phyloP scores from a whole-genome alignment of 805 yeast species.

The Kazachstania kunashirensis region DNA sequence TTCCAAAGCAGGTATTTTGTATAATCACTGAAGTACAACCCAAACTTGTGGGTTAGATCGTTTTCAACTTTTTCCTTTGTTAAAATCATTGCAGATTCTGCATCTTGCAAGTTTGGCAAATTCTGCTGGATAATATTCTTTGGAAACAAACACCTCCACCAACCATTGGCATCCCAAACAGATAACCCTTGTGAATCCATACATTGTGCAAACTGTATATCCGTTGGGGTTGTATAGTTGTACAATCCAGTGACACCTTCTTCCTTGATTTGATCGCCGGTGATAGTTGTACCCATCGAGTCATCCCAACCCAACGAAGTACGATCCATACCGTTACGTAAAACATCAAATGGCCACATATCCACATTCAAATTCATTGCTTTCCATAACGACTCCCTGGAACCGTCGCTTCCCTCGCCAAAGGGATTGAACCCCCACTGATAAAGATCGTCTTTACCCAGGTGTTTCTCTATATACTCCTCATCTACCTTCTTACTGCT shows the following conservation, averaged over 20 bases:
- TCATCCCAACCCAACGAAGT: neutral
- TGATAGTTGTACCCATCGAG: neutral
- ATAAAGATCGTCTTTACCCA: neutral
- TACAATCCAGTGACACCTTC: slow-evolving; percentile 34
- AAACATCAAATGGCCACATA: neutral
- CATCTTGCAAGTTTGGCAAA: slow-evolving; percentile 15
- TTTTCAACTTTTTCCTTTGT: slow-evolving; percentile 52
- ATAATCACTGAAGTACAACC: slow-evolving; percentile 54
- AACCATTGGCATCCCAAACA: slow-evolving; percentile 76
- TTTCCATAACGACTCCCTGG: too few relatives aligned
- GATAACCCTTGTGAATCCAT: slow-evolving; percentile 54
- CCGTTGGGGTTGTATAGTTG: slow-evolving; percentile 48
- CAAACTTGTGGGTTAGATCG: slow-evolving; percentile 37
- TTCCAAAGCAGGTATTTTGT: slow-evolving; percentile 62
- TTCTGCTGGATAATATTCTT: slow-evolving; percentile 31
- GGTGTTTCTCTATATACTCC: neutral
- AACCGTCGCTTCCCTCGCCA: too few relatives aligned
- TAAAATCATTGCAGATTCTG: slow-evolving; percentile 30
- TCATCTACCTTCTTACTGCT: slow-evolving; percentile 1
- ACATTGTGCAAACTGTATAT: slow-evolving; percentile 54
- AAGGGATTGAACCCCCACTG: too few relatives aligned
- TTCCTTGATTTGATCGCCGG: slow-evolving; percentile 2
- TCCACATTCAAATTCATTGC: neutral
- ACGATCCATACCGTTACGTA: neutral
- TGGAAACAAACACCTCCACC: slow-evolving; percentile 89